Evolutionary conservation across 73 alveolate species (phyloP).

Genomic region (Tetrahymena borealis): DNA sequence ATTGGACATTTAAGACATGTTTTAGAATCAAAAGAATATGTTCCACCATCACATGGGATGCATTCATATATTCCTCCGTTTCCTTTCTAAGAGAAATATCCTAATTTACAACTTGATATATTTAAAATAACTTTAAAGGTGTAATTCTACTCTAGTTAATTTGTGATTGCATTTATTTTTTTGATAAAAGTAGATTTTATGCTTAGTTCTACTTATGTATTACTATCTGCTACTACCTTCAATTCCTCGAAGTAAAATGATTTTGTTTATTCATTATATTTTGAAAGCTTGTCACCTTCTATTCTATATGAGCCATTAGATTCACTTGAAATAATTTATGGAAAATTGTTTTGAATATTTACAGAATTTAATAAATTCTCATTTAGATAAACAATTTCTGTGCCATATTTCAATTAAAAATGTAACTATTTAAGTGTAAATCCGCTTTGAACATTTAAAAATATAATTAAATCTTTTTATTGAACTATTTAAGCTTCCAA

Average conservation of each 20-base stretch:
- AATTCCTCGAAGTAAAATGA: background rate
- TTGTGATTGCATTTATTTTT: no score
- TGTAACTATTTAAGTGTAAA: no score
- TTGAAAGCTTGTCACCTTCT: background rate
- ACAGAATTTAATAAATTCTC: no score
- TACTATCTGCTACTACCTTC: background rate
- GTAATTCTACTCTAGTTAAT: no score
- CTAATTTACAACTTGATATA: background rate
- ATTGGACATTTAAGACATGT: background rate
- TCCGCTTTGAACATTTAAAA: background rate
- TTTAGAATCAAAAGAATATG: background rate
- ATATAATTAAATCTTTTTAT: background rate
- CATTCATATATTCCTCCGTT: background rate
- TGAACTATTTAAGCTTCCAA: background rate
- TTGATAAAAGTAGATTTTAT: background rate
- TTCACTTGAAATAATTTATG: no score
- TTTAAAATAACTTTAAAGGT: background rate
- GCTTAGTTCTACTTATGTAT: background rate
- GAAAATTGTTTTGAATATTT: background rate
- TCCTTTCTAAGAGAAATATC: background rate
- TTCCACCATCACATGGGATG: background rate
- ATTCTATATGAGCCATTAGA: background rate
- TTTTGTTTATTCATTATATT: background rate
- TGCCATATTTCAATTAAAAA: background rate
- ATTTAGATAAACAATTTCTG: background rate